Evolutionary conservation across 2,329 filamentous ascomycete genomes (phyloP).

Genomic region (Chaetothyriales sp.): DNA sequence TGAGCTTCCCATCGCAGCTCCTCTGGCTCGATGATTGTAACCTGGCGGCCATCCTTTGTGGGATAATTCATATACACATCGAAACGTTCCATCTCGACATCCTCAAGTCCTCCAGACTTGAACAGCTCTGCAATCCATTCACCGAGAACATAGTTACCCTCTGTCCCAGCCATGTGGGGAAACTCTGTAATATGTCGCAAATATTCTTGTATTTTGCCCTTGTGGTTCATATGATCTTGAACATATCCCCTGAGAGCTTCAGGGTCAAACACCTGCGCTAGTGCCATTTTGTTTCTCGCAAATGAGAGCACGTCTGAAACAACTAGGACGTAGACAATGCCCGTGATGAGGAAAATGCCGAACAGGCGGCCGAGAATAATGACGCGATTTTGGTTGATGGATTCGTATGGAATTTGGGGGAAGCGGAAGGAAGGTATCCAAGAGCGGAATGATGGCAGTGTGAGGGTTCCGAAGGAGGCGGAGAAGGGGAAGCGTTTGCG

Average conservation of each 20-base stretch:
- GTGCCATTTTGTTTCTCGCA: conserved; percentile 43
- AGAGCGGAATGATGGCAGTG: conserved; percentile 33
- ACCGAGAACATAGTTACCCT: conserved; percentile 76
- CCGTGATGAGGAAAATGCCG: conserved; percentile 59
- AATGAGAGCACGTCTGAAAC: conserved; percentile 66
- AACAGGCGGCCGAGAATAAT: conserved; percentile 59
- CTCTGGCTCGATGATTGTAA: conserved; percentile 61
- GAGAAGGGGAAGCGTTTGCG: conserved; percentile 39
- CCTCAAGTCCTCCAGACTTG: conserved; percentile 54
- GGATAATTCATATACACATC: conserved; percentile 90
- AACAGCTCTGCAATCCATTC: conserved; percentile 74
- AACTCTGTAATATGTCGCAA: conserved; percentile 65
- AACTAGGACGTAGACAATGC: conserved; percentile 70
- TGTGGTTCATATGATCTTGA: conserved; percentile 54
- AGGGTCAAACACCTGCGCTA: conserved; percentile 62
- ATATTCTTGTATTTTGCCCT: conserved; percentile 51
- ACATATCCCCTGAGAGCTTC: conserved; percentile 66
- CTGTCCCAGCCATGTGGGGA: conserved; percentile 84
- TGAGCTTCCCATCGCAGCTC: conserved; percentile 61
- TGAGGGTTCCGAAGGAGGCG: conserved; percentile 42
- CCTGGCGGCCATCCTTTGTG: conserved; percentile 55
- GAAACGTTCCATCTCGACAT: conserved; percentile 62
- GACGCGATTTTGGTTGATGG: conserved; percentile 36
- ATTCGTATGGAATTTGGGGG: conserved; percentile 24
- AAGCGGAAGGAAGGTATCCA: conserved; percentile 29